Base-by-base conservation (phyloP, 345 rosid genomes). In the Camelina sativa region DNA sequence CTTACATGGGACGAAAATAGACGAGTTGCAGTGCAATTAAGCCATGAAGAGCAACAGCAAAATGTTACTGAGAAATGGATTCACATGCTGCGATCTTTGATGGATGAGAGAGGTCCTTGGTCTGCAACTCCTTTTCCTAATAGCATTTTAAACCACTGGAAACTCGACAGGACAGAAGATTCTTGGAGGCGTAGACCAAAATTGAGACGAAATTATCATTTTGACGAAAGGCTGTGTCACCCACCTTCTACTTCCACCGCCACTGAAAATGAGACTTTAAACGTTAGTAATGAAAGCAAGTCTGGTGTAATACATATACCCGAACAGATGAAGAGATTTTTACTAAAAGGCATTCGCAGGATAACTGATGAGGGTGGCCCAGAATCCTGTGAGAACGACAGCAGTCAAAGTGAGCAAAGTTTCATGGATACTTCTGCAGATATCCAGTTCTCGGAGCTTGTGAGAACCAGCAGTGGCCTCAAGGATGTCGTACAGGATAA, bases 71-170 rank as follows among this genome's bases (percentile, higher is more conserved):
- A 87, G 83, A 94, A 90, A 81, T 94, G 97, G 96, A 89, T 91
- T 76, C 97, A 85, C 86, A 81, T 94, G 89, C 88, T 94, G 71
- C 97, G 98, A 63, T 80, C 89, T 74, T 83, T 91, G 82, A 90
- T 91, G 76, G 99, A 94, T 81, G 99, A 91, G 80, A 84, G 98
- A 80, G 97, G 98, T 69, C 97, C 98, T 25, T 94, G 98, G 98
- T 94, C 97, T 71, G 95, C 97, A 54, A 84, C 85, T 85, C 93
- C 92, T 60, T 94, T 94, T 85, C 98, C 97, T 62, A 88, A 88
- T 82, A 81, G 69, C 74, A 77, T 85, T 67, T 64, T 86, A 48
- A 82, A 72, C 59, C 96, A 86, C 74, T 94, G 97, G 98, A 94
- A 94, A 82, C 93, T 90, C 74, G 97, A 94, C 85, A 88, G 93